phyloP scores from a whole-genome alignment of 129 eudicot species.

The Saussurea involucrata region DNA sequence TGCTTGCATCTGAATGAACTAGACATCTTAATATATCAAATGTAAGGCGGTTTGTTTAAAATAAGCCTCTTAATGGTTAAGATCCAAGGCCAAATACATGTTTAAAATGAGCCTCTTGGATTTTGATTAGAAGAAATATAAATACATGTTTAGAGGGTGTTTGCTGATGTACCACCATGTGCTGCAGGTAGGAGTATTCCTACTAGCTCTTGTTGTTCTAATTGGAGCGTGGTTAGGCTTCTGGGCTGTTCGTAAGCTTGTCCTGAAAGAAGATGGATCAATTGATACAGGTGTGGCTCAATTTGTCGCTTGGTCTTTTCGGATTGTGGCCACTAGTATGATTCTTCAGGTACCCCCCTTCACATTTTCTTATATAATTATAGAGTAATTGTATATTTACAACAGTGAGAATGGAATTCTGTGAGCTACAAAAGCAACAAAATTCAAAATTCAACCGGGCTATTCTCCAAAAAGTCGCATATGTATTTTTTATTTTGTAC shows the following conservation, averaged over 20 bases:
- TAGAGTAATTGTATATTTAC: not conserved
- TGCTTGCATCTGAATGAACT: not conserved
- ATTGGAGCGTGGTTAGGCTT: constrained; percentile 96
- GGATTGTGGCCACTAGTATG: constrained; percentile 71
- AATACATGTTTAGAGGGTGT: not conserved
- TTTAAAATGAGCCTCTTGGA: not conserved
- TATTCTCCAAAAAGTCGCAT: not conserved
- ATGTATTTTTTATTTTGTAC: not conserved
- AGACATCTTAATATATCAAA: not conserved
- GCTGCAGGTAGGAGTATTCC: constrained; percentile 63
- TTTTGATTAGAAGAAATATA: not conserved
- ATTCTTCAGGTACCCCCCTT: constrained; percentile 64
- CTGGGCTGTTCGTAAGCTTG: constrained; percentile 89
- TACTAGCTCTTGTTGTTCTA: constrained; percentile 56
- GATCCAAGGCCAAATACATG: not conserved
- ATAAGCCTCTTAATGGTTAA: not conserved
- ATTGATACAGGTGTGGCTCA: constrained; percentile 66
- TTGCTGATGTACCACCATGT: constrained; percentile 15
- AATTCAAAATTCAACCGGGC: not conserved
- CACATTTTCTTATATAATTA: not conserved
- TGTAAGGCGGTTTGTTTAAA: not conserved
- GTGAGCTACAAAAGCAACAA: not conserved
- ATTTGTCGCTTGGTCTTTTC: constrained; percentile 84
- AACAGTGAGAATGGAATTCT: not conserved
- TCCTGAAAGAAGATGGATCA: constrained; percentile 77